Evolutionary conservation across 768 basidiomycete species (phyloP).

Genomic region (Chalciporus piperatus): DNA sequence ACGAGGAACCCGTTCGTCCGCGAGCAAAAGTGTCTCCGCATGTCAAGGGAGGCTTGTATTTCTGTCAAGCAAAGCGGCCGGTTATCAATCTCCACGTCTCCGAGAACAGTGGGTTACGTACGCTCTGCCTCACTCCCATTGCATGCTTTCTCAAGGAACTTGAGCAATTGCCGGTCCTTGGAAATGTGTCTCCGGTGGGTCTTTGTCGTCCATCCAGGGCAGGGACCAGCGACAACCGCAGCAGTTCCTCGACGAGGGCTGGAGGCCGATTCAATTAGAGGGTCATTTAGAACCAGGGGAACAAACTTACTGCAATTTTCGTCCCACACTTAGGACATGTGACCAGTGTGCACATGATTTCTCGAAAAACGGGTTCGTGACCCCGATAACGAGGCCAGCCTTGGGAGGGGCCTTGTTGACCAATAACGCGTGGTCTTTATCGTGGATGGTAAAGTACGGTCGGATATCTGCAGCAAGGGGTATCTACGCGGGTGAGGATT

Average conservation of each 20-base stretch:
- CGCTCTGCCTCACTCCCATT: constrained; percentile 47
- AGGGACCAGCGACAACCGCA: constrained; percentile 42
- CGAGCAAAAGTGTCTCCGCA: constrained; percentile 81
- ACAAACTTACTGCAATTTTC: constrained; percentile 40
- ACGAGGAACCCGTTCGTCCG: constrained; percentile 84
- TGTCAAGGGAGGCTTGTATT: constrained; percentile 56
- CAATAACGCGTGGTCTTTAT: constrained; percentile 71
- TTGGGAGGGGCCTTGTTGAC: constrained; percentile 83
- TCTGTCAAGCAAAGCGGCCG: constrained; percentile 34
- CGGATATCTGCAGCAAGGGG: constrained; percentile 83
- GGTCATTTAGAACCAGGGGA: background rate
- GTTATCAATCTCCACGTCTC: background rate
- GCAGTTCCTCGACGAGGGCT: constrained; percentile 7
- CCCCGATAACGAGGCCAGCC: constrained; percentile 73
- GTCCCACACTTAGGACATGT: constrained; percentile 71
- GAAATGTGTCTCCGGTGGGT: constrained; percentile 82
- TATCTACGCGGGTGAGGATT: constrained; percentile 45
- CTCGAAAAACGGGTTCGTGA: constrained; percentile 87
- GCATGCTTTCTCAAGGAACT: constrained; percentile 64
- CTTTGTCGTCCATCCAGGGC: constrained; percentile 73
- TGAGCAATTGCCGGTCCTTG: constrained; percentile 76
- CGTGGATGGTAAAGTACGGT: constrained; percentile 96
- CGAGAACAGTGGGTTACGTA: constrained; percentile 32
- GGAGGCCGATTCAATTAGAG: background rate
- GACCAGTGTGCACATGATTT: constrained; percentile 83